Base-by-base conservation (phyloP, 495 filamentous ascomycete species). In the Entonaema liquescens region DNA sequence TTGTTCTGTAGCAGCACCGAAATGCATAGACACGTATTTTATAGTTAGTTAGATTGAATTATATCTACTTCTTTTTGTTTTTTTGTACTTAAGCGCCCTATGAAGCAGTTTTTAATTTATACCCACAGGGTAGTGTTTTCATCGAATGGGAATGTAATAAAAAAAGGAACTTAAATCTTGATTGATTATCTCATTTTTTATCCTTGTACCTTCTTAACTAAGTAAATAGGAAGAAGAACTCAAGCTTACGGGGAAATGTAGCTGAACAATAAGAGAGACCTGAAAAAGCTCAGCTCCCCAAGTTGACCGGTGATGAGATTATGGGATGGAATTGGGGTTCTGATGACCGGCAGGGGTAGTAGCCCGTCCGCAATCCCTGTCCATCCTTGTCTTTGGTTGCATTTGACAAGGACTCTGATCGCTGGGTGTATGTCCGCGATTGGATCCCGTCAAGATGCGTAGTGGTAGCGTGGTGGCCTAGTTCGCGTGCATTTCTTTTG, bases 381-480 rank as follows among this genome's bases (percentile, higher is more conserved):
- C 28, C 28, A 58, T 71, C 66, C 70, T 72, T 71, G 64, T 70
- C 59, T 62, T 15, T 31, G 73, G 70, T 65, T 75, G 68, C 72
- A 72, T 67, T 23, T 52, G 55, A 71, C 74, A 77, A 62, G 74
- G 74, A 57, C 53, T 40, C 57, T 73, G 69, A 73, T 75, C 73
- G 67, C 61, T 73, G 67, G 75, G 69, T 66, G 69, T 62, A 38
- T 72, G 72, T 57, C 74, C 64, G 63, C 64, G 65, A 72, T 65
- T 54, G 35, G 68, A 59, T 50, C 62, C 44, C 38, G 54, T 71
- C 68, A 67, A 71, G 68, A 71, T 71, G 63, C 68, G 63, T 67
- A 9, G n/a, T n/a, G 52, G 65, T 13, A 62, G 65, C 44, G 52
- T 35, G 47, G 61, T 65, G 58, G 57, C 13, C 26, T 44, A 33